Base-by-base conservation (phyloP, 345 rosid species). In the Pistacia integerrima region DNA sequence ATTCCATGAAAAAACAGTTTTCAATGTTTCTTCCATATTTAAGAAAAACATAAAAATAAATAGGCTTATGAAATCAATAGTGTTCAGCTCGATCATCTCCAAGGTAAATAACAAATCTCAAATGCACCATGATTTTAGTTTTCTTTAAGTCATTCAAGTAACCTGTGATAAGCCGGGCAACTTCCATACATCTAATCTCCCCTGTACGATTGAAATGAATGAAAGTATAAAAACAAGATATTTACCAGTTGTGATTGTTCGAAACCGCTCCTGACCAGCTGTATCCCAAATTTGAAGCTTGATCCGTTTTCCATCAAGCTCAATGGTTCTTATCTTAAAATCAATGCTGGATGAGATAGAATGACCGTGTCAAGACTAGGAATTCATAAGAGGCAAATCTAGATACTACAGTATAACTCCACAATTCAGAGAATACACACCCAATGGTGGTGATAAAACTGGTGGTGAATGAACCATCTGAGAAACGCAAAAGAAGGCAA, bases 181-280 rank as follows among this genome's bases (percentile, higher is more conserved):
- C 33, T 64, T n/a, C 25, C 36, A 5, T 8, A 58, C 35, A 65
- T 18, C 35, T 55, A 48, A 16, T 67, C 33, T 52, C 8, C 58
- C 28, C 44, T 20, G 18, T 22, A 38, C 17, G 12, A 67, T n/a
- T 57, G 44, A 67, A 62, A 74, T 49, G 60, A 11, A 17, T 64
- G 44, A 17, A 33, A 10, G 8, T 14, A 56, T 22, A 75, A 59
- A 67, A 38, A 49, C 69, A 72, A 22, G 41, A 74, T 33, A 69
- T 85, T 82, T n/a, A 89, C 97, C 97, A 73, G 94, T 92, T 84
- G 94, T 92, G 78, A 92, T 92, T 61, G 97, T 92, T 82, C 97
- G 91, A 66, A 92, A 90, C 13, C 97, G 88, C 81, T 92, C 97
- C 84, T 92, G 97, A 77, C 94, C 94, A 79, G 94, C 94, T 60